These are phyloP conservation scores for Solanum hybrid DNA, from an alignment of 305 asterid genomes.

Conservation along the genomic window DNA sequence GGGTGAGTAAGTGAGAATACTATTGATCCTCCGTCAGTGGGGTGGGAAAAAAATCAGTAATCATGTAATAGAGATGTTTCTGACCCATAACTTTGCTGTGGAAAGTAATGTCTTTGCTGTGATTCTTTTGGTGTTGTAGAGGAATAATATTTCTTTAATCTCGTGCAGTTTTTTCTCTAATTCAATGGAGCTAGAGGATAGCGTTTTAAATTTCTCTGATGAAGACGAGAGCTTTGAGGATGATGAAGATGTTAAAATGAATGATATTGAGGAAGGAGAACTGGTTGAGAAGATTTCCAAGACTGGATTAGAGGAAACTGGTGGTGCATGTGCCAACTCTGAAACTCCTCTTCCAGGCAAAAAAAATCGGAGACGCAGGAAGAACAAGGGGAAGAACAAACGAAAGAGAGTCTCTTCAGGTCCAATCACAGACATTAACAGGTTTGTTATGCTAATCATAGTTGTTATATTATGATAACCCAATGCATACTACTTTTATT, in stretches of 20 bases:
- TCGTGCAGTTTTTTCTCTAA: conserved; percentile 11
- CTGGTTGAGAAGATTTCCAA: conserved; percentile 31
- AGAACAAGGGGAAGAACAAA: conserved; percentile 52
- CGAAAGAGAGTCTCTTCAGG: conserved; percentile 32
- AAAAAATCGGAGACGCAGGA: conserved; percentile 43
- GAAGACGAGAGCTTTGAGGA: conserved; percentile 47
- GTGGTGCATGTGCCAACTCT: conserved; percentile 13
- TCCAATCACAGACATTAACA: conserved; percentile 48
- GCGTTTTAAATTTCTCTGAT: conserved; percentile 42
- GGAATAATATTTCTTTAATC: not conserved
- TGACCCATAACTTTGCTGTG: not conserved
- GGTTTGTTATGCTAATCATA: conserved; percentile 17
- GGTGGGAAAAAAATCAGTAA: not conserved
- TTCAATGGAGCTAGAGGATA: conserved; percentile 60
- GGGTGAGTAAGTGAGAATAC: not conserved
- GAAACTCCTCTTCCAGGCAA: not conserved
- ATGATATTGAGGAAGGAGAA: conserved; percentile 82
- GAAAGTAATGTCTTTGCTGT: not conserved
- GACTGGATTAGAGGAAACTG: conserved; percentile 29
- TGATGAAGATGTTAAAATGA: conserved; percentile 60
- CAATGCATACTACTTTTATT: not conserved
- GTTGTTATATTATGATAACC: not conserved
- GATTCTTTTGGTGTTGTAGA: not conserved
- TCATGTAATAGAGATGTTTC: not conserved
- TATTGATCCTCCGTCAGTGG: not conserved